These are phyloP conservation scores for Chenopodium album DNA, from an alignment of 148 eudicot genomes.

Conservation along the genomic window DNA sequence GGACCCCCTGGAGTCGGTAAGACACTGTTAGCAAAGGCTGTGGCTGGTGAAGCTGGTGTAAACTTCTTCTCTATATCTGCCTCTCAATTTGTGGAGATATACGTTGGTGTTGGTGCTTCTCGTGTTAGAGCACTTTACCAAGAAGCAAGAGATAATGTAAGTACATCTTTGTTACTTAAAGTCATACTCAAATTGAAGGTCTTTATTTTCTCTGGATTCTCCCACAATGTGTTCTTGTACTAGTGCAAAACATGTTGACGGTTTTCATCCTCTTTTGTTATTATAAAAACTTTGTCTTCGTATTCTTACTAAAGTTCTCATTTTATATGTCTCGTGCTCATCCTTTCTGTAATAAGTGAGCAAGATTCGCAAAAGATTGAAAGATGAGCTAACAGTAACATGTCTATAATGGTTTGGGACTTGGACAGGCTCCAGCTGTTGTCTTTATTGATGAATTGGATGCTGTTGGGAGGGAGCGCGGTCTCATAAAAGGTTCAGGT, in stretches of 20 bases:
- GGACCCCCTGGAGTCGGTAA: constrained; percentile 99
- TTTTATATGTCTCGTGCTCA: background rate
- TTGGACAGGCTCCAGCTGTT: constrained; percentile 83
- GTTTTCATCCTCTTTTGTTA: background rate
- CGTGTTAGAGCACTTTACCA: constrained; percentile 95
- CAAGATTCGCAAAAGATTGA: background rate
- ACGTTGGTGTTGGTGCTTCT: constrained; percentile 97
- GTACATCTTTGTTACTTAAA: constrained; percentile 12
- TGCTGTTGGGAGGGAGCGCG: constrained; percentile 99
- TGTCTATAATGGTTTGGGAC: constrained; percentile 20
- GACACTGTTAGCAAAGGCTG: constrained; percentile 93
- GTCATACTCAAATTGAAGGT: background rate
- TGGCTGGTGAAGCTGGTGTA: constrained; percentile 99
- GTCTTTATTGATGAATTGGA: constrained; percentile 98
- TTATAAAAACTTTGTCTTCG: background rate
- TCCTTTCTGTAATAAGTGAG: background rate
- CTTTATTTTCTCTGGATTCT: background rate
- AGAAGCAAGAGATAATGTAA: constrained; percentile 90
- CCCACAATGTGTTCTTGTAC: background rate
- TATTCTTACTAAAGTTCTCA: background rate
- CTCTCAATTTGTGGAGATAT: constrained; percentile 96
- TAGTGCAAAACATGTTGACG: background rate
- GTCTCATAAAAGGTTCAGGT: constrained; percentile 92
- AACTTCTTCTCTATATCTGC: constrained; percentile 96
- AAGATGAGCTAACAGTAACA: constrained; percentile 1